Conservation (phyloP, 352 stramenopile genomes). For the Phytophthora constricta region DNA sequence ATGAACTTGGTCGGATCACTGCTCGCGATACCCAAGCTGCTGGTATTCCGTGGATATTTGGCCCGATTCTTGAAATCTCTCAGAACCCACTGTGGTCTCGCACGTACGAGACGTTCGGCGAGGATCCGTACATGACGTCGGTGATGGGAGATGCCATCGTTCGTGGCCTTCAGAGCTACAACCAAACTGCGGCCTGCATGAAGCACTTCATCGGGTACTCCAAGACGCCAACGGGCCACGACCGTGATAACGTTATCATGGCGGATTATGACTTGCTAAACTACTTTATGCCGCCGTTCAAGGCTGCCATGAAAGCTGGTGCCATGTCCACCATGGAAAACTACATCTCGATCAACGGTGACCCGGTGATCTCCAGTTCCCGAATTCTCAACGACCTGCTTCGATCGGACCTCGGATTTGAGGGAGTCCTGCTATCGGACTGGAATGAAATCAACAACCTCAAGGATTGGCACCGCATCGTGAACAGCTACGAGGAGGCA, state of each 20-base stretch:
- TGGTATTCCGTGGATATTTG: conserved; percentile 90
- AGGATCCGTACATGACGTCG: conserved; percentile 65
- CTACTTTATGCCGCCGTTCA: conserved; percentile 83
- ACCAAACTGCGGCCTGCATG: conserved; percentile 75
- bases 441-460: conserved; percentile 93
- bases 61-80: conserved; percentile 80
- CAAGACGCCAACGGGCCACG: conserved; percentile 72
- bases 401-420: conserved; percentile 79
- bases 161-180: conserved; percentile 75
- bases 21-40: conserved; percentile 83
- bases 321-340: conserved; percentile 91
- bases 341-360: conserved; percentile 92
- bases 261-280: conserved; percentile 78
- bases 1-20: conserved; percentile 66
- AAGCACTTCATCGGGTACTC: conserved; percentile 90
- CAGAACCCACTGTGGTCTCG: conserved; percentile 87
- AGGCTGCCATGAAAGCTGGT: conserved; percentile 74
- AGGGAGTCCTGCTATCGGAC: conserved; percentile 91
- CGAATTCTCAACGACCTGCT: conserved; percentile 81
- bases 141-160: conserved; percentile 47
- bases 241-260: conserved; percentile 74
- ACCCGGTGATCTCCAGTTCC: conserved; percentile 83
- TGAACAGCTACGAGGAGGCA: conserved; percentile 48
- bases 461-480: conserved; percentile 58
- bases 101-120: conserved; percentile 93